Base-by-base conservation (phyloP, 106 monocot species). In the Amphibolis antarctica region DNA sequence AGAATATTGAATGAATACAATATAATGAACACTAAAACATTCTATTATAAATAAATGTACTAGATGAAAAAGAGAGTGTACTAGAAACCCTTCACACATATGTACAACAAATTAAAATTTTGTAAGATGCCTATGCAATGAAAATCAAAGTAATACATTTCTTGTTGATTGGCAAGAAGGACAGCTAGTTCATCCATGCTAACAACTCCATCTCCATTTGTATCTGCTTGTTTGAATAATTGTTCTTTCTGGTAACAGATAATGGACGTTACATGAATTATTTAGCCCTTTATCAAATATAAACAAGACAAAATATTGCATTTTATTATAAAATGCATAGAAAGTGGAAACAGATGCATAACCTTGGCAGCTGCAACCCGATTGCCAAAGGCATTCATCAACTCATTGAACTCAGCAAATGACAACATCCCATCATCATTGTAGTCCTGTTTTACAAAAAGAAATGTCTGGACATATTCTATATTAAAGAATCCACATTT, bases 351-450 rank as follows among this genome's bases (percentile, higher is more conserved):
- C 20, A 65, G 10, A 86, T 3, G 5, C 18, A 19, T 30, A n/a
- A 65, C 94, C 94, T 96, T 84, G 44, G 23, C 30, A 59, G 75
- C 73, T 30, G 89, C 89, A 44, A 78, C 51, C 65, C 74, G 72
- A 74, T 84, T 89, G 36, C 89, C 89, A 80, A 96, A 96, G 62
- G 84, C 94, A 78, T 76, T 66, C 36, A 96, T 78, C 76, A 96
- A 31, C 0, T 65, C 65, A 30, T 12, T 29, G 28, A 65, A 65
- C 51, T 65, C 65, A 30, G 65, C n/a, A 67, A 73, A 74, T 17
- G 83, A 80, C 46, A 96, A 84, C 31, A 76, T 60, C 24, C 94
- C 94, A 78, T 96, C 82, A 53, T 66, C 89, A 78, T 96, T 76
- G 44, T 82, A 74, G 65, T 96, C 94, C 94, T 89, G 82, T 24